Conservation (phyloP, 208 protist genomes). For the Acanthamoeba sp. region DNA sequence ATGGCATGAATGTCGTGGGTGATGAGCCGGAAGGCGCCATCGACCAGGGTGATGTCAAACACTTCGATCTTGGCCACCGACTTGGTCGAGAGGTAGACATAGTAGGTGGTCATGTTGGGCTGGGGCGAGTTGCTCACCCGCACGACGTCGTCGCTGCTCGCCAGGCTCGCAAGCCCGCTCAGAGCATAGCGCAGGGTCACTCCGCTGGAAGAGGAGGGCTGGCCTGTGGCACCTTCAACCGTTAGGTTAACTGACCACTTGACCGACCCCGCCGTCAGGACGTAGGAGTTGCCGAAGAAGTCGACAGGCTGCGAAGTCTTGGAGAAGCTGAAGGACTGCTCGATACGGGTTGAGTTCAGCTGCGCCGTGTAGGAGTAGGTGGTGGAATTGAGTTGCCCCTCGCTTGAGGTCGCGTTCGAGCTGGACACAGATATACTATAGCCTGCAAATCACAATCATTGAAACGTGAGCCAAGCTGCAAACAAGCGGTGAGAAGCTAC, state of each 20-base stretch:
- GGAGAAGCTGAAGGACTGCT: background rate
- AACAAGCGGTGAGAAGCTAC: no score
- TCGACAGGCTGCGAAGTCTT: no score
- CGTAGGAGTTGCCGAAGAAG: background rate
- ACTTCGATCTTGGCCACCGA: background rate
- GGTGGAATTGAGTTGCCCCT: background rate
- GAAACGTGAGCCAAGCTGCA: no score
- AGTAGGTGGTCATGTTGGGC: background rate
- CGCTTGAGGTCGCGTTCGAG: background rate
- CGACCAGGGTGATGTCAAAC: background rate
- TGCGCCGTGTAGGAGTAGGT: background rate
- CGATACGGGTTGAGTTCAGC: background rate
- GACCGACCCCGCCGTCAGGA: background rate
- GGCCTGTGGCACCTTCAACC: no score
- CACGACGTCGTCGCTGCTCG: background rate
- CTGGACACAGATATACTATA: background rate
- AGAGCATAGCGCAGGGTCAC: background rate
- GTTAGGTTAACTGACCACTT: background rate
- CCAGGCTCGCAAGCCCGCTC: background rate
- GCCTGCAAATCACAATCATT: no score
- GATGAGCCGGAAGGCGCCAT: background rate
- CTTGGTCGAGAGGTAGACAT: background rate
- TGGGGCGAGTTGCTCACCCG: background rate
- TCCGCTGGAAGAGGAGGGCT: background rate
- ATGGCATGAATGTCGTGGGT: background rate